Base-by-base conservation (phyloP, 495 filamentous ascomycete genomes). In the Cercophora samala region DNA sequence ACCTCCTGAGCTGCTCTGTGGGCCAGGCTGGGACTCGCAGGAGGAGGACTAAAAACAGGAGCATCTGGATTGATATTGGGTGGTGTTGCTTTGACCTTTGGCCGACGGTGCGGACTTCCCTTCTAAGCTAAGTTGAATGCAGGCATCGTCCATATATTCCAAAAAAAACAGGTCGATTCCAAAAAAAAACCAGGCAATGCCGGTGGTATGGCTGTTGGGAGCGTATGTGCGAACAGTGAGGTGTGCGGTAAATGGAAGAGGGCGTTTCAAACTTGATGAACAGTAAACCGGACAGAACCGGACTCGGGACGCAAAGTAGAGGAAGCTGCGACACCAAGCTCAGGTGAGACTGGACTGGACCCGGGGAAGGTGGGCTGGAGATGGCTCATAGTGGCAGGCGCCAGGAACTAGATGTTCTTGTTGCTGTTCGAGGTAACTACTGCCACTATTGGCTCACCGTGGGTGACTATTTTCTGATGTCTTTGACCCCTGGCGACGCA, bases 401-500 rank as follows among this genome's bases (percentile, higher is more conserved):
- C 54, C n/a, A 56, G n/a, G 19, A 56, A 56, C 22, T 56, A n/a
- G n/a, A n/a, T n/a, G 54, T 9, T 56, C 21, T 56, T 24, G n/a
- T 21, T 24, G n/a, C 13, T 24, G n/a, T 46, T 17, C 37, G 15
- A 9, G 37, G 37, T 13, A 46, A 46, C 37, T 46, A 46, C 37
- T 46, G 37, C 15, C 37, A 46, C 15, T 46, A 46, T 9, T 46
- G 37, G 37, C 15, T 46, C 37, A 18, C 2, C 13, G 5, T 9
- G 15, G 37, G 37, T 13, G 37, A 46, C 13, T 70, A 81, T 71
- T 77, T 67, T 26, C 60, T 72, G 67, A 99, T 90, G 76, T 96
- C 92, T 73, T 87, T 92, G 74, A 97, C 91, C 2, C 90, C 91
- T 23, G 93, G 88, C 6, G 88, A 86, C 19, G 89, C 87, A 78